These are phyloP conservation scores for cucumber (Cucumis sativus) DNA, from an alignment of 306 rosid species.

Conservation along the genomic window DNA sequence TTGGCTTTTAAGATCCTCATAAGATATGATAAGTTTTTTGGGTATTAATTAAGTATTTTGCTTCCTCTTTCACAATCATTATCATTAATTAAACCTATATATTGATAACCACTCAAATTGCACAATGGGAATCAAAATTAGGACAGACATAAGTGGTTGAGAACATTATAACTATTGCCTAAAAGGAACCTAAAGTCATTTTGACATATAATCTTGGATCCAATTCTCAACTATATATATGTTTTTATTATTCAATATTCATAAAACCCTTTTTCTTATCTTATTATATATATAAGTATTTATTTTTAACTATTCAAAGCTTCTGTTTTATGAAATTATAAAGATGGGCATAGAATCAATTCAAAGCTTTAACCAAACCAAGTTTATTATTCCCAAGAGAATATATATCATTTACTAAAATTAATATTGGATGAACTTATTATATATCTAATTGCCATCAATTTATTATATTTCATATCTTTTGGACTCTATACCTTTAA, in stretches of 20 bases:
- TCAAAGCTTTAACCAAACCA: not conserved
- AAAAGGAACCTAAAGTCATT: not conserved
- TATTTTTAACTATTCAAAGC: not conserved
- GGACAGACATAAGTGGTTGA: not conserved
- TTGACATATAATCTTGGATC: not conserved
- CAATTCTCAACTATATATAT: not conserved
- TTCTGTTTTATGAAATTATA: not conserved
- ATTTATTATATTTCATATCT: not conserved
- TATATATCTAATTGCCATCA: not conserved
- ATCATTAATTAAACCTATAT: not conserved
- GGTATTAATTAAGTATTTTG: not conserved
- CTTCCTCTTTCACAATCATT: conserved; percentile 2
- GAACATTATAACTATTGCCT: not conserved
- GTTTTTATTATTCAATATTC: too few species aligned
- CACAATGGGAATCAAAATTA: not conserved
- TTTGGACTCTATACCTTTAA: too few species aligned
- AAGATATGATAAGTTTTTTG: conserved; percentile 26
- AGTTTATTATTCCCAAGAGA: not conserved
- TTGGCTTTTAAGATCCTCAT: conserved; percentile 25
- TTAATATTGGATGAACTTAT: not conserved
- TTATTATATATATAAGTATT: not conserved
- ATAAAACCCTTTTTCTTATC: not conserved
- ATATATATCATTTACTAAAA: conserved; percentile 1
- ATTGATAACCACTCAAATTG: not conserved
- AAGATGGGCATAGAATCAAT: conserved; percentile 4